Base-by-base conservation (phyloP, 2,329 filamentous ascomycete genomes). In the Colletotrichum sp. region DNA sequence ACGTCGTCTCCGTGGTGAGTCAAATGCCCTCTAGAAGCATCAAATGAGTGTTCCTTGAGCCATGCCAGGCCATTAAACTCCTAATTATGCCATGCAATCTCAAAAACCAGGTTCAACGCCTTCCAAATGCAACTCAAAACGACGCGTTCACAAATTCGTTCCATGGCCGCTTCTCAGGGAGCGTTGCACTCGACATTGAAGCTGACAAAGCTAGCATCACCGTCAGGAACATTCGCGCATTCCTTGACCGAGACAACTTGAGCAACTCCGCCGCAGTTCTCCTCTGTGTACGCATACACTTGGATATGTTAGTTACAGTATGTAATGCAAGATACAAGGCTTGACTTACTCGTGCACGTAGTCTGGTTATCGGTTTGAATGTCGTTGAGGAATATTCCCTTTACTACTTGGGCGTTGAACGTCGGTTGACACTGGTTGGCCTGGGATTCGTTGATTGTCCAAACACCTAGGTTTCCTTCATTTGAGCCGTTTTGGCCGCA, bases 391-490 rank as follows among this genome's bases (percentile, higher is more conserved):
- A 28, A 58, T 25, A 73, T 69, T 8, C 52, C 70, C 36, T 62
- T 61, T 22, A 73, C 70, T 6, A 52, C 27, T 5, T 55, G 64
- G 2, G 70, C 48, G 34, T 71, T 71, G 36, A 73, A 68, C 3
- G 64, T 55, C 25, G 27, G 34, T 10, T 56, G 70, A 56, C 70
- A 73, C n/a, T 32, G 30, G 28, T 55, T 43, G 30, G 56, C 39
- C n/a, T 68, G 55, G 12, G 64, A 68, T 28, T 69, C 25, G 8
- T 55, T 73, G 65, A 73, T 69, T 22, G 70, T 68, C 70, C 64
- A 68, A 13, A 73, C 39, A 28, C 70, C 70, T 16, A 73, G 70
- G 55, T 73, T 73, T 9, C 70, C 67, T 10, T n/a, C 15, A 39
- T 62, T 70, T 16, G 39, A 4, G 16, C 67, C 65, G 27, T 58